phyloP scores from a whole-genome alignment of 1,284 basidiomycete species.

The Cerrena zonata region DNA sequence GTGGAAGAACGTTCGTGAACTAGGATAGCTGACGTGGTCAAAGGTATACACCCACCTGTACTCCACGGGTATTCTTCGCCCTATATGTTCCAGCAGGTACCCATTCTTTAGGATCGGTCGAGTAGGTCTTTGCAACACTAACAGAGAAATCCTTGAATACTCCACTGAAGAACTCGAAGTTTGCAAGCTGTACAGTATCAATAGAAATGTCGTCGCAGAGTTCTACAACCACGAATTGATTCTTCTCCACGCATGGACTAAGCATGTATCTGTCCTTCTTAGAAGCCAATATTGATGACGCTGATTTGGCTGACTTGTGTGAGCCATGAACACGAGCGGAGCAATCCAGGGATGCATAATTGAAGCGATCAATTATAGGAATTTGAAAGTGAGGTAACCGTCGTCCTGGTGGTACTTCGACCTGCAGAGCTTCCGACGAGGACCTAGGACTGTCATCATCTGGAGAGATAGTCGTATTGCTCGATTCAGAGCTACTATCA shows the following conservation, averaged over 20 bases:
- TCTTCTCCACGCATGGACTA: constrained; percentile 73
- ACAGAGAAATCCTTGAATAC: constrained; percentile 91
- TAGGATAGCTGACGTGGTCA: neutral
- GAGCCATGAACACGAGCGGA: constrained; percentile 85
- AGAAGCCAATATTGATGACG: constrained; percentile 79
- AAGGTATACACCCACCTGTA: constrained; percentile 60
- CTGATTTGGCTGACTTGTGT: constrained; percentile 79
- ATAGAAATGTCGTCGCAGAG: constrained; percentile 96
- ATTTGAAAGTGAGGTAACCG: constrained; percentile 60
- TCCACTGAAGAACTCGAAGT: constrained; percentile 97
- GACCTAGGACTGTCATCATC: constrained; percentile 1
- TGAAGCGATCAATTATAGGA: constrained; percentile 76
- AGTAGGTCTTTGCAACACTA: constrained; percentile 74
- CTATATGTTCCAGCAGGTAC: constrained; percentile 71
- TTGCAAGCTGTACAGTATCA: constrained; percentile 92
- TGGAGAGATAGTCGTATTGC: constrained; percentile 10
- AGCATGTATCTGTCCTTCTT: constrained; percentile 97
- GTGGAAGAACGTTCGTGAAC: neutral
- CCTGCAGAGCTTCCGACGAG: constrained; percentile 4
- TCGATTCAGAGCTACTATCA: constrained; percentile 7
- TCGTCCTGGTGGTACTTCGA: constrained; percentile 19
- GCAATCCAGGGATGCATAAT: constrained; percentile 91
- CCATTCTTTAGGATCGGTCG: constrained; percentile 62
- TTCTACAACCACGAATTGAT: constrained; percentile 89
- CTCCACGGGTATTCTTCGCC: constrained; percentile 86